Evolutionary conservation across 2,329 filamentous ascomycete genomes (phyloP).

Genomic region (Tothia fuscella): DNA sequence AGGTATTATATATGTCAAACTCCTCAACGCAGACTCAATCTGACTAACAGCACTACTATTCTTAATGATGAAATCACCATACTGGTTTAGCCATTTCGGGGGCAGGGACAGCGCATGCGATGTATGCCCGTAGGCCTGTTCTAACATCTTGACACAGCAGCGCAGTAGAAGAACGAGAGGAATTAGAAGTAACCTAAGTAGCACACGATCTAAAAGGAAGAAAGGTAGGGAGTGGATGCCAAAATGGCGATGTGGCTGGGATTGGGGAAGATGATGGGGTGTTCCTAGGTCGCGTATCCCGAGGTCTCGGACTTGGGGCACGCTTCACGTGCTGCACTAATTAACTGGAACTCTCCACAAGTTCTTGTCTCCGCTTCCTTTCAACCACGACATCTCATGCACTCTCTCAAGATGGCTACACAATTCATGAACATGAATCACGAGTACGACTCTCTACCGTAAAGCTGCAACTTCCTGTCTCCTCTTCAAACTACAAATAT

Average conservation of each 20-base stretch:
- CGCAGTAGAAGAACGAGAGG: neutral
- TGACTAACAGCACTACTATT: slow-evolving; percentile 89
- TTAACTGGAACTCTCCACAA: neutral
- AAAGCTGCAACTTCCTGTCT: neutral
- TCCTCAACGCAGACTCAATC: slow-evolving; percentile 86
- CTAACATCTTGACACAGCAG: slow-evolving; percentile 1
- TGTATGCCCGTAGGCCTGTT: slow-evolving; percentile 4
- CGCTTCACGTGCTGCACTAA: neutral
- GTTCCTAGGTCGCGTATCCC: neutral
- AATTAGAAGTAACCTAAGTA: neutral
- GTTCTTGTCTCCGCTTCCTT: neutral
- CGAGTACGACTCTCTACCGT: neutral
- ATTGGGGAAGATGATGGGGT: neutral
- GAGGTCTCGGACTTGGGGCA: neutral
- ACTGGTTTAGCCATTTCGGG: slow-evolving; percentile 56
- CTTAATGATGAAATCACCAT: slow-evolving; percentile 85
- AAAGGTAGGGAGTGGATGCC: neutral
- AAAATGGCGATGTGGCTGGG: neutral
- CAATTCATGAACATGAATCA: too few relatives aligned
- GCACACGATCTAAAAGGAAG: neutral
- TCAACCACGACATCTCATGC: neutral
- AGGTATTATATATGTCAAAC: slow-evolving; percentile 90
- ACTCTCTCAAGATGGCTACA: neutral
- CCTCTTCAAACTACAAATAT: neutral
- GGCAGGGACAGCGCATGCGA: slow-evolving; percentile 44